Conservation (phyloP, 2,329 filamentous ascomycete species). For the Pseudofabraea citricarpa region DNA sequence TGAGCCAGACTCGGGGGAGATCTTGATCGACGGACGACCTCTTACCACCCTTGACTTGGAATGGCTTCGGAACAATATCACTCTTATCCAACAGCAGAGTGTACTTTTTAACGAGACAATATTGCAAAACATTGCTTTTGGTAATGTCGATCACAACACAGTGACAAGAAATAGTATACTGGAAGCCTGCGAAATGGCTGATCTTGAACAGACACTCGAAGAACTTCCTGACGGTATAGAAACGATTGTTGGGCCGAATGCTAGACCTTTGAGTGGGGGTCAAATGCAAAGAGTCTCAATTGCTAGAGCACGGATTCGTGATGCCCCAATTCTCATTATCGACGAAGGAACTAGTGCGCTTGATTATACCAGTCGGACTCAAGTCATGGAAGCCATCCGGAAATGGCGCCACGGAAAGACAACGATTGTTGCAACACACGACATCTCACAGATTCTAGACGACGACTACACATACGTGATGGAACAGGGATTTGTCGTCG, state of each 20-base stretch:
- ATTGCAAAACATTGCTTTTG: constrained; percentile 72
- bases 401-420: constrained; percentile 76
- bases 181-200: constrained; percentile 59
- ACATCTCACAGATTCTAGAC: constrained; percentile 68
- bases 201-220: constrained; percentile 63
- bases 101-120: constrained; percentile 79
- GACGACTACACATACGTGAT: constrained; percentile 79
- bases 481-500: constrained; percentile 61
- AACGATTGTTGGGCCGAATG: constrained; percentile 67
- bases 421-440: constrained; percentile 90
- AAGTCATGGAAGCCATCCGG: constrained; percentile 71
- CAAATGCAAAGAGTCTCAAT: constrained; percentile 79
- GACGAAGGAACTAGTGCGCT: constrained; percentile 87
- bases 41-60: constrained; percentile 56
- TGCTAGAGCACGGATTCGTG: constrained; percentile 69
- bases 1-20: constrained; percentile 55
- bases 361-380: constrained; percentile 63
- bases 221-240: constrained; percentile 65
- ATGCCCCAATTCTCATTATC: constrained; percentile 76
- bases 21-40: constrained; percentile 62
- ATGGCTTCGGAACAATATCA: constrained; percentile 77
- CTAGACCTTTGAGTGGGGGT: constrained; percentile 72
- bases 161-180: constrained; percentile 52
- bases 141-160: constrained; percentile 43
- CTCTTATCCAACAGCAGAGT: constrained; percentile 77